Base-by-base conservation (phyloP, 768 basidiomycete genomes). In the Sarcodon aspratus region DNA sequence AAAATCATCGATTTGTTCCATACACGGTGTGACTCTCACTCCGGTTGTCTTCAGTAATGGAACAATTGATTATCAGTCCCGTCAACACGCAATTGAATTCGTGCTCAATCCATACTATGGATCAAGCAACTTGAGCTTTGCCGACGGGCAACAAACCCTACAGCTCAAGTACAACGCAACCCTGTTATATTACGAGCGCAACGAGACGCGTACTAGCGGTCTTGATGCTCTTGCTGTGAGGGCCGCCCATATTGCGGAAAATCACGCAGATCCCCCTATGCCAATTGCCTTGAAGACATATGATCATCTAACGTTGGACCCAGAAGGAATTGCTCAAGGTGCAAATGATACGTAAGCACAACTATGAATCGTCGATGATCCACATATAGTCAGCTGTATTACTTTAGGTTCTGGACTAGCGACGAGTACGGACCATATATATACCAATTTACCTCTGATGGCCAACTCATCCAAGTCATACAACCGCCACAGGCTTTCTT, bases 381-480 rank as follows among this genome's bases (percentile, higher is more conserved):
- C 38, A 8, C 33, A 10, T 13, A 7, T 10, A 6, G 17, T 48
- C 10, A 9, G n/a, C 33, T 2, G 17, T 9, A 13, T 7, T 21
- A 18, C 33, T 12, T 18, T 42, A 79, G 78, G 0, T 79, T 71
- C 61, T 82, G 78, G 79, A 66, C 76, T 32, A 77, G 76, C 54
- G 82, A 84, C 57, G 82, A 84, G 63, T 84, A 83, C 53, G 82
- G 80, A 1, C 78, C 79, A 3, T 78, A 79, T 55, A 76, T 83
- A 52, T 80, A 82, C 60, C 69, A 66, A 12, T 75, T 75, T 60
- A 61, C 69, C 0, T 56, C 67, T 1, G 58, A 61, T 21, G 79
- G 80, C 1, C 55, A 68, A 1, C 63, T 83, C 6, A 59, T 81
- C 17, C 69, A 74, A 53, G 73, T 75, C 1, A 80, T 84, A 38